Evolutionary conservation across 208 protist genomes (phyloP), one percentile per base, ranked within the genome.

Genomic region (Naegleria lovaniensis): DNA sequence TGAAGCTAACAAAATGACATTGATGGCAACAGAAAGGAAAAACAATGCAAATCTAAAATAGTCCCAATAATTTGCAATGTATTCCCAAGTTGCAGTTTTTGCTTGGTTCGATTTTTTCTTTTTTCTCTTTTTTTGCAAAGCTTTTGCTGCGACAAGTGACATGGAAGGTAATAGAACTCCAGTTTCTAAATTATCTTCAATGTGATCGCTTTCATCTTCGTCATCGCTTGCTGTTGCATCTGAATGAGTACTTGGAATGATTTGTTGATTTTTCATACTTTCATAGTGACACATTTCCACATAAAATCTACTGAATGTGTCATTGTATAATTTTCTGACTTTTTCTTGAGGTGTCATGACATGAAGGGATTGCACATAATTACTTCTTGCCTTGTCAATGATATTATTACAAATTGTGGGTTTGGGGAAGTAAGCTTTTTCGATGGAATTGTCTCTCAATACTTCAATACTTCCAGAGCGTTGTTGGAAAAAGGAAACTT

Each of bases 401-500:
- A 88, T 36, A 59, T 88, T 55, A 9, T 48, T n/a, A 52, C 11
- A 38, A 16, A 87, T 55, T 25, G 0, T 25, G 52, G 41, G 41
- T 40, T 29, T 88, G 6, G 6, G 25, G 38, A 88, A 88, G n/a
- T 88, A 88, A 6, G 59, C 29, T 39, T 39, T 88, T 58, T 88
- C 85, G 9, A 88, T 6, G 16, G 22, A 7, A 9, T 88, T 39
- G 22, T 39, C 38, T 88, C 85, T 88, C 19, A 88, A 55, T 22
- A 88, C 33, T 88, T 88, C 85, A 40, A 88, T 88, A 19, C n/a
- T 55, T 29, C 85, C 85, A n/a, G 85, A 59, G 6, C n/a, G 13
- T 79, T 79, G 67, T 79, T 79, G 13, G 16, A 79, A 79, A 79
- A 36, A 36, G n/a, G 25, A 79, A 13, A 79, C 6, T 33, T 79